Conservation (phyloP, 176 grass and related monocot genomes). For the Dendrocalamus sinicus region DNA sequence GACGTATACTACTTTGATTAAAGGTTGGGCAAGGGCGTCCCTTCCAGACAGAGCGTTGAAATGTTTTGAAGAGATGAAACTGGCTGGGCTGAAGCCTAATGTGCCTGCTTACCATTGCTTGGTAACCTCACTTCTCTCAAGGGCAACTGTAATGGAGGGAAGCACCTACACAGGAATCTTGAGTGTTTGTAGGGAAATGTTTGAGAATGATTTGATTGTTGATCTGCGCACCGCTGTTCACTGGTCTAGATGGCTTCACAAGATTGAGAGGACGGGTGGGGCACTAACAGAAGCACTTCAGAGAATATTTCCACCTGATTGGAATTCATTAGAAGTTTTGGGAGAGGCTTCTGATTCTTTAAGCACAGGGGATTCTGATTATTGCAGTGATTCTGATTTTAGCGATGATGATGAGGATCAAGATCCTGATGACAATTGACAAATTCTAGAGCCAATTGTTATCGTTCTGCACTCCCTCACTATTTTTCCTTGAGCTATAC, state of each 20-base stretch:
- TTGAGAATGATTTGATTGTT: slow-evolving; percentile 77
- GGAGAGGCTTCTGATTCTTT: slow-evolving; percentile 45
- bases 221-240: slow-evolving; percentile 87
- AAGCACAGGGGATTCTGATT: slow-evolving; percentile 38
- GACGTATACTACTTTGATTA: slow-evolving; percentile 95
- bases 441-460: slow-evolving; percentile 16
- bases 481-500: slow-evolving; percentile 13
- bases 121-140: slow-evolving; percentile 87
- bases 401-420: slow-evolving; percentile 41
- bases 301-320: slow-evolving; percentile 92
- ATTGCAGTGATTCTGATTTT: slow-evolving; percentile 61
- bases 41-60: slow-evolving; percentile 82
- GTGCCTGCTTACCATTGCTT: slow-evolving; percentile 90
- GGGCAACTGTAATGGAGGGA: slow-evolving; percentile 73
- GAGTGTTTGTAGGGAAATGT: slow-evolving; percentile 88
- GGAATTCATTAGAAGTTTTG: slow-evolving; percentile 70
- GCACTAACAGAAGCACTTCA: slow-evolving; percentile 92
- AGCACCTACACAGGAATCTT: slow-evolving; percentile 76
- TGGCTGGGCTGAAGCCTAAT: slow-evolving; percentile 63
- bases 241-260: slow-evolving; percentile 84
- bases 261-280: slow-evolving; percentile 86
- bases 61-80: slow-evolving; percentile 91
- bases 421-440: slow-evolving; percentile 49
- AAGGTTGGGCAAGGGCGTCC: slow-evolving; percentile 81
- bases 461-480: not conserved